phyloP scores from a whole-genome alignment of 2,329 filamentous ascomycete species.

The Curvularia verruculosa region DNA sequence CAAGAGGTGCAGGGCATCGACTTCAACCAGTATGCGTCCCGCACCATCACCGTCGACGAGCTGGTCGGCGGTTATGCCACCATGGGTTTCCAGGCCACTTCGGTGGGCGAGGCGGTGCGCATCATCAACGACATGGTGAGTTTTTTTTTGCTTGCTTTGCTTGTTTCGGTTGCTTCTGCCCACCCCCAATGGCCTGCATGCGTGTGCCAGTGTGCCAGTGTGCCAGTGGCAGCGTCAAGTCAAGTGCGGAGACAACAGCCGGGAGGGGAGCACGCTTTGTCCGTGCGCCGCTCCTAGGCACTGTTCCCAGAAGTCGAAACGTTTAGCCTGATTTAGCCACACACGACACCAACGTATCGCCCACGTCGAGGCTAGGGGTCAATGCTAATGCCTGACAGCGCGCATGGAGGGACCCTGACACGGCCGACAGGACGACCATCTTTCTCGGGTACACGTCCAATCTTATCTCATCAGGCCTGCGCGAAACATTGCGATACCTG shows the following conservation, averaged over 20 bases:
- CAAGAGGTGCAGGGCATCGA: constrained; percentile 88
- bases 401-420: constrained; percentile 80
- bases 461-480: constrained; percentile 91
- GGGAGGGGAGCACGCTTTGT: constrained; percentile 26
- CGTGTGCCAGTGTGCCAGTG: constrained; percentile 25
- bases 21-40: constrained; percentile 79
- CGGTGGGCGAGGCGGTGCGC: constrained; percentile 82
- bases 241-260: constrained; percentile 28
- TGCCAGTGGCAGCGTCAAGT: constrained; percentile 13
- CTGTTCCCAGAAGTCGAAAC: constrained; percentile 28
- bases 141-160: no score
- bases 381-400: constrained; percentile 59
- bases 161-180: constrained; percentile 10
- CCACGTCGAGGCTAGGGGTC: constrained; percentile 21
- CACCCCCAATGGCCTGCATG: constrained; percentile 10
- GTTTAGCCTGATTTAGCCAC: constrained; percentile 43
- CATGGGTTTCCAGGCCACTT: constrained; percentile 85
- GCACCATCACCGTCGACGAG: constrained; percentile 82
- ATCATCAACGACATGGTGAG: constrained; percentile 95
- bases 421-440: constrained; percentile 81
- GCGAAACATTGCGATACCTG: constrained; percentile 89
- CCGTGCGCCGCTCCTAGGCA: constrained; percentile 24
- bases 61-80: constrained; percentile 79
- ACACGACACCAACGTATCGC: constrained; percentile 27
- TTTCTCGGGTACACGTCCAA: constrained; percentile 98